Evolutionary conservation across 192 early-diverging fungal species (phyloP).

Genomic region (Helicostylum pulchrum): DNA sequence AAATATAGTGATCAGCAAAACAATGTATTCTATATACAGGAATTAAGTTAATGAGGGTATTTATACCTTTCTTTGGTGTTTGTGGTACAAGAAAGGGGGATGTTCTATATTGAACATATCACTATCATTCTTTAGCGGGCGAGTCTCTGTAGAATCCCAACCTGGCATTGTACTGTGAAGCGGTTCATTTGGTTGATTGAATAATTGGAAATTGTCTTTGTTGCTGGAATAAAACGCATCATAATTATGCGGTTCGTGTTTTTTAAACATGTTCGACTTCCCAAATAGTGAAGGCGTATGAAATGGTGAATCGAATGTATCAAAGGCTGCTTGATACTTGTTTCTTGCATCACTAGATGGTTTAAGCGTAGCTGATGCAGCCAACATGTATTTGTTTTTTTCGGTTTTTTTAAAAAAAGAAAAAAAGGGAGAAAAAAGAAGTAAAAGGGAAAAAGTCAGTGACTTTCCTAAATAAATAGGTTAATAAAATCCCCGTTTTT

Average conservation of each 20-base stretch:
- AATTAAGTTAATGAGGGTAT: neutral
- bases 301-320: conserved; percentile 5
- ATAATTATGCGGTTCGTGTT: neutral
- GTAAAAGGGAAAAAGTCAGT: no score
- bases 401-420: no score
- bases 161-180: conserved; percentile 6
- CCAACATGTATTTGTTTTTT: neutral
- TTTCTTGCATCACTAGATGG: neutral
- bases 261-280: neutral
- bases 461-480: no score
- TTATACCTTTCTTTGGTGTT: conserved; percentile 4
- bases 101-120: neutral
- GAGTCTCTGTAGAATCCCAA: conserved; percentile 3
- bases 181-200: conserved; percentile 2
- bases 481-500: no score
- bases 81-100: neutral
- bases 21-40: no score
- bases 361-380: neutral
- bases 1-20: neutral
- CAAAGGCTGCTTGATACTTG: neutral
- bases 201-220: neutral
- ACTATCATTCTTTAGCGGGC: conserved; percentile 3
- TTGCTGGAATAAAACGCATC: neutral
- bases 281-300: conserved; percentile 4
- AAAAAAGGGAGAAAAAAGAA: no score